Evolutionary conservation across 2,329 filamentous ascomycete species (phyloP), one percentile per base, ranked within the genome.

Genomic region (Aspergillus sp.): DNA sequence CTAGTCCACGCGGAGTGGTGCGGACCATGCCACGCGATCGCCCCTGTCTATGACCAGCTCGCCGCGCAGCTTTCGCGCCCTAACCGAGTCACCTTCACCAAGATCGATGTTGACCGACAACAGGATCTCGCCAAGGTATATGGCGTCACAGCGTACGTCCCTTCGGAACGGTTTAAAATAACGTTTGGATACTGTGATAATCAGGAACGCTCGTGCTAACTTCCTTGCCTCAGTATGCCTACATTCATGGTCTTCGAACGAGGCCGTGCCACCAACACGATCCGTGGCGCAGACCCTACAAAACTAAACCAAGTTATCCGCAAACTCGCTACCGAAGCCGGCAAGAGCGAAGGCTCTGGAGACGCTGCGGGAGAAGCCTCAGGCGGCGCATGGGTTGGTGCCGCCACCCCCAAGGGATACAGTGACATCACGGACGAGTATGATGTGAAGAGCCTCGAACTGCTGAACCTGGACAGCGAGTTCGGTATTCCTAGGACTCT

Each of bases 191-290:
- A 20, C 37, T 22, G 17, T 24, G 15, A 11, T 2, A 17, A 3
- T 41, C 13, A 2, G 34, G 24, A 12, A 15, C 3, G 30, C 2
- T 27, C 4, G 19, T 12, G 53, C 30, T 56, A 45, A 56, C 24
- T 20, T n/a, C 37, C 4, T 8, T 45, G 4, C n/a, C 34, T 37
- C 34, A 84, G 83, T 63, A 93, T 93, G 71, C 95, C 95, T 8
- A 96, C 93, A n/a, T 96, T 98, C 75, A 84, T 98, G 70, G 83
- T 97, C 68, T 96, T 91, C 80, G 88, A 89, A 67, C 83, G 89
- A 70, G 88, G 87, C 65, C 81, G 85, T 62, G 79, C 86, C 56
- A 82, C 86, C 47, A 83, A 89, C 52, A 88, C 85, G 67, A 84
- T 95, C 59, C 82, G 85, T 70, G 93, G 92, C 45, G 90, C 90